These are phyloP conservation scores for Aplosporella prunicola DNA, from an alignment of 2,329 filamentous ascomycete species.

Conservation along the genomic window DNA sequence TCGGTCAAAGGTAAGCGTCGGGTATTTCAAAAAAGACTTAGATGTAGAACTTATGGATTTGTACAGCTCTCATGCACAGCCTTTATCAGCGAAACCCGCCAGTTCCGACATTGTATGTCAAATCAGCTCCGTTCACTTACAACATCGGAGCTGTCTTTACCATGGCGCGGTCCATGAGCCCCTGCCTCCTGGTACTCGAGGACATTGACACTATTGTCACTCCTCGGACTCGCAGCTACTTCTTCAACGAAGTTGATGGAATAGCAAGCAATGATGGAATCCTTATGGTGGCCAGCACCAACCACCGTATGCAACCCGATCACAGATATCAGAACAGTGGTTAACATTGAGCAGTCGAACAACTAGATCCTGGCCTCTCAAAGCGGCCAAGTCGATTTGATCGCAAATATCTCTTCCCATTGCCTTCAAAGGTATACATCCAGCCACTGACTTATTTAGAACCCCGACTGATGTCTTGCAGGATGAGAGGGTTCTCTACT, in stretches of 20 bases:
- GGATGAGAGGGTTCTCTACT: conserved; percentile 49
- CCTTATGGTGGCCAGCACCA: conserved; percentile 58
- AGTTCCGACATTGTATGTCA: conserved; percentile 49
- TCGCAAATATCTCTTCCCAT: conserved; percentile 50
- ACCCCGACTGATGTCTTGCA: conserved; percentile 17
- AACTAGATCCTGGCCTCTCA: conserved; percentile 54
- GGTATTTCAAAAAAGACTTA: no score
- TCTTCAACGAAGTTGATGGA: conserved; percentile 64
- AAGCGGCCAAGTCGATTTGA: conserved; percentile 41
- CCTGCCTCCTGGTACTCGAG: conserved; percentile 63
- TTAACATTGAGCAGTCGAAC: conserved; percentile 43
- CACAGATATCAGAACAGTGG: not conserved
- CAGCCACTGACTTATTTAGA: not conserved
- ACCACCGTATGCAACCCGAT: conserved; percentile 29
- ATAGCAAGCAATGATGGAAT: conserved; percentile 62
- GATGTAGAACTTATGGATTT: not conserved
- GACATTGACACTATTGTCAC: conserved; percentile 60
- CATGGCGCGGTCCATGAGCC: conserved; percentile 53
- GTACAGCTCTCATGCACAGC: conserved; percentile 53
- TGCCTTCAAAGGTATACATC: conserved; percentile 34
- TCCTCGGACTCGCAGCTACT: conserved; percentile 54
- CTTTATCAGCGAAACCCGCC: conserved; percentile 46
- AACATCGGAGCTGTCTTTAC: conserved; percentile 27
- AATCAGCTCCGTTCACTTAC: conserved; percentile 29
- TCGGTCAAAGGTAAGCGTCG: conserved; percentile 50